Base-by-base conservation (phyloP, 306 rosid genomes). In the Lupinus albus region DNA sequence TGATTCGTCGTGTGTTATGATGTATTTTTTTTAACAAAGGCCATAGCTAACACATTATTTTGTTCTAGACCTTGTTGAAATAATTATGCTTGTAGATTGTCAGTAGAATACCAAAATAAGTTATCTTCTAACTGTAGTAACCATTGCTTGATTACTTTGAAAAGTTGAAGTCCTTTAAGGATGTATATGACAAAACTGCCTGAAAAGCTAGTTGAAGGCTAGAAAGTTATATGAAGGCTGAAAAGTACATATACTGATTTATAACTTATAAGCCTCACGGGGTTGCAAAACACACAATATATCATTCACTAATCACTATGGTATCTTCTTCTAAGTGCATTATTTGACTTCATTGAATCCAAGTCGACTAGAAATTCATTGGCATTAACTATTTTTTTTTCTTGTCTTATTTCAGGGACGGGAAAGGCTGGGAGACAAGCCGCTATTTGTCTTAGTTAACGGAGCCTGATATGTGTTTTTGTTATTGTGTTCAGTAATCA, bases 371-470 rank as follows among this genome's bases (percentile, higher is more conserved):
- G 67, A 61, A 52, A 62, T 63, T 70, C 38, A 14, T 48, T 68
- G 66, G 25, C 68, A 46, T 57, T 30, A 42, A 56, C 25, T 53
- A 52, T 61, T 67, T 54, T 52, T 14, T 38, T 66, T 53, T 45
- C 35, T 16, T 72, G 79, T 28, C 35, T 72, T 61, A 38, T 84
- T 72, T 76, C 92, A 94, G 99, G 99, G 99, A 20, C 83, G 92
- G 13, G 96, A 85, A 3, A 80, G 63, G 74, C 59, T 94, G 80
- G 96, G 84, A 51, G 81, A 72, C 76, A 94, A 76, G 61, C 74
- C 95, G 8, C 67, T 94, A n/a, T 94, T 94, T 46, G 92, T 94
- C 72, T 84, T 94, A 4, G 83, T 94, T 67, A 68, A 77, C 17
- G 84, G 82, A 28, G 76, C 82, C 41, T 86, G 82, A 79, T 74